These are phyloP conservation scores for Spiraea crenata DNA, from an alignment of 331 rosid species.

Conservation along the genomic window DNA sequence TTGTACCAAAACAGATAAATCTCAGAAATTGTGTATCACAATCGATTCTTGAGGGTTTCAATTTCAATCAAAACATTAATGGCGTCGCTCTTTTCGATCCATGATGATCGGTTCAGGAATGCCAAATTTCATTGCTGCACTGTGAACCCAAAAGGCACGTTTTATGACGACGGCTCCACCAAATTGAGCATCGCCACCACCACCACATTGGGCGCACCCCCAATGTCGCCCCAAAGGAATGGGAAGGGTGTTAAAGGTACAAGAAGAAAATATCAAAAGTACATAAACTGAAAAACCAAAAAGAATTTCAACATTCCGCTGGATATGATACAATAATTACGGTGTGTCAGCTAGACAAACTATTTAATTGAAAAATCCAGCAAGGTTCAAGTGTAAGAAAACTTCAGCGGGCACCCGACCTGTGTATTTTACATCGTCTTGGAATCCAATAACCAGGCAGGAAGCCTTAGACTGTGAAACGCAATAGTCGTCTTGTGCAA, in stretches of 20 bases:
- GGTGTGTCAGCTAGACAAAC: constrained; percentile 38
- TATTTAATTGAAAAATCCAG: constrained; percentile 48
- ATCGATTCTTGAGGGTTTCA: too few relatives aligned
- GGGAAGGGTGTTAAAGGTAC: constrained; percentile 26
- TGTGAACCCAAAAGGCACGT: too few relatives aligned
- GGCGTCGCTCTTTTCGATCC: too few relatives aligned
- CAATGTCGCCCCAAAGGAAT: constrained; percentile 12
- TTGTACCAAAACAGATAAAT: too few relatives aligned
- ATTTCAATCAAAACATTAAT: too few relatives aligned
- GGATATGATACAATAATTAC: constrained; percentile 47
- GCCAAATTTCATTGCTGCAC: too few relatives aligned
- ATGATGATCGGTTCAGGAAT: too few relatives aligned
- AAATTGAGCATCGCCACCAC: too few relatives aligned
- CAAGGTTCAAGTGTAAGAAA: constrained; percentile 41
- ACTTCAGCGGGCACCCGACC: constrained; percentile 46
- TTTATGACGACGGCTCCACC: too few relatives aligned
- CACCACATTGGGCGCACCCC: too few relatives aligned
- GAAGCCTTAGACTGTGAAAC: constrained; percentile 35
- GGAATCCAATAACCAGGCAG: constrained; percentile 36
- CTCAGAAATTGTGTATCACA: too few relatives aligned
- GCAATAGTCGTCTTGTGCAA: constrained; percentile 43
- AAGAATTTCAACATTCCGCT: constrained; percentile 52
- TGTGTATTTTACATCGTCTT: constrained; percentile 56
- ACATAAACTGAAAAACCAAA: background rate
- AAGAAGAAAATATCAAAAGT: background rate